Evolutionary conservation across 768 basidiomycete genomes (phyloP), one percentile per base, ranked within the genome.

Genomic region (Termitomyces titanicus): DNA sequence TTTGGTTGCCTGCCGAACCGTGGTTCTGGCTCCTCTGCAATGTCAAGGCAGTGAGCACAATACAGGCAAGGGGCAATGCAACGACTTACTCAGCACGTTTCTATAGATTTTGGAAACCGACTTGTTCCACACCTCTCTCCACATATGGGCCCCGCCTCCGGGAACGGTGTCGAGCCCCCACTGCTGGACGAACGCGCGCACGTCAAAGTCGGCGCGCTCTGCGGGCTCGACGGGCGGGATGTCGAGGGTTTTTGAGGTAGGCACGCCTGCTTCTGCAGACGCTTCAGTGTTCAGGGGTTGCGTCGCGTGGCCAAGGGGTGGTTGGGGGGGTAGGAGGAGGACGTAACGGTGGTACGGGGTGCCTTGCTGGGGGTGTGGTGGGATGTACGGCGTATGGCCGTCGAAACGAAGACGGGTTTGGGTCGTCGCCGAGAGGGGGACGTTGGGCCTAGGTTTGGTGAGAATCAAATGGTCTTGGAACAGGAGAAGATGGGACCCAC

Each of bases 351-450:
- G 40, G n/a, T 35, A 69, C 59, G 10, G 77, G 70, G 37, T 80
- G 75, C 62, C 97, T 35, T 81, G 81, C 66, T 93, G 89, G 3
- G 96, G 96, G 61, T 97, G 94, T 4, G 95, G 97, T 5, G 96
- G 90, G 59, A 95, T 75, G 69, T 95, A 98, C 24, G 74, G 72
- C 6, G 88, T 89, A 67, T 90, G 88, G 1, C 76, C 69, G 58
- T 81, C 74, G 50, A 78, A 64, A 3, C 70, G 61, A 49, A 83
- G 68, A 45, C 74, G 74, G 61, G 65, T 53, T 62, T 72, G 69
- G 62, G 65, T 75, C n/a, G 73, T 74, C 1, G 82, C 83, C 46
- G 85, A 86, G 55, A 98, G 81, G 2, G 86, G 76, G 55, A 97
- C 80, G 68, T 96, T 94, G 33, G 92, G 91, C 60, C 92, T 93